Evolutionary conservation across 306 rosid genomes (phyloP).

Genomic region (Oemleria cerasiformis): DNA sequence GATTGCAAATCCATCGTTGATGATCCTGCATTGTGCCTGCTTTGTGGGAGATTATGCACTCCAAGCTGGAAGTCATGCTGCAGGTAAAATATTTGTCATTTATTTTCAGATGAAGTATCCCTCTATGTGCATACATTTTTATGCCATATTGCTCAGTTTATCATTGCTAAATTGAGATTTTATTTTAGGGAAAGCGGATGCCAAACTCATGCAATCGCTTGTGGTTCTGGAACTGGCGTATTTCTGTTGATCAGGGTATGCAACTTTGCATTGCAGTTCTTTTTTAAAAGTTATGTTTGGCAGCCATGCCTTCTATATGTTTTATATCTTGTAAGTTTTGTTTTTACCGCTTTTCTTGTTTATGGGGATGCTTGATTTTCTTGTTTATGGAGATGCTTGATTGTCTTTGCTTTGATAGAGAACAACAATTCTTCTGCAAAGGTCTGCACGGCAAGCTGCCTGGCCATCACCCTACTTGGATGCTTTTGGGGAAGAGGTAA

Average conservation of each 20-base stretch:
- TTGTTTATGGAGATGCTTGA: slow-evolving; percentile 6
- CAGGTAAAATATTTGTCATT: slow-evolving; percentile 55
- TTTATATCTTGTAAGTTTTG: not conserved
- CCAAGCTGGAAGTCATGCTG: slow-evolving; percentile 93
- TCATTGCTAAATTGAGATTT: slow-evolving; percentile 27
- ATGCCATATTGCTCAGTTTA: slow-evolving; percentile 6
- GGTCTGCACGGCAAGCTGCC: slow-evolving; percentile 94
- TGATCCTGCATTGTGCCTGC: slow-evolving; percentile 89
- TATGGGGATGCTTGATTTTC: slow-evolving; percentile 9
- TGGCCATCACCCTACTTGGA: slow-evolving; percentile 99
- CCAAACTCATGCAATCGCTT: slow-evolving; percentile 75
- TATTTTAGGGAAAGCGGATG: slow-evolving; percentile 79
- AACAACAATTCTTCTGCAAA: slow-evolving; percentile 80
- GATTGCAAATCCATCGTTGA: slow-evolving; percentile 61
- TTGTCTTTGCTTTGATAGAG: slow-evolving; percentile 43
- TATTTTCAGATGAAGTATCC: not conserved
- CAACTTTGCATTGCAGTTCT: slow-evolving; percentile 25
- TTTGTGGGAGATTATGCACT: slow-evolving; percentile 89
- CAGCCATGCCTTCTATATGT: not conserved
- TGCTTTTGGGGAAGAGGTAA: slow-evolving; percentile 95
- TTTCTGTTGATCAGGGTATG: slow-evolving; percentile 84
- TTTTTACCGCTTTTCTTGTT: slow-evolving; percentile 7
- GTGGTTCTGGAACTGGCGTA: slow-evolving; percentile 94
- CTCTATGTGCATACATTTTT: not conserved
- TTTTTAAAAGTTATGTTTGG: not conserved